Conservation (phyloP, 306 rosid genomes). For the Sindora glabra region DNA sequence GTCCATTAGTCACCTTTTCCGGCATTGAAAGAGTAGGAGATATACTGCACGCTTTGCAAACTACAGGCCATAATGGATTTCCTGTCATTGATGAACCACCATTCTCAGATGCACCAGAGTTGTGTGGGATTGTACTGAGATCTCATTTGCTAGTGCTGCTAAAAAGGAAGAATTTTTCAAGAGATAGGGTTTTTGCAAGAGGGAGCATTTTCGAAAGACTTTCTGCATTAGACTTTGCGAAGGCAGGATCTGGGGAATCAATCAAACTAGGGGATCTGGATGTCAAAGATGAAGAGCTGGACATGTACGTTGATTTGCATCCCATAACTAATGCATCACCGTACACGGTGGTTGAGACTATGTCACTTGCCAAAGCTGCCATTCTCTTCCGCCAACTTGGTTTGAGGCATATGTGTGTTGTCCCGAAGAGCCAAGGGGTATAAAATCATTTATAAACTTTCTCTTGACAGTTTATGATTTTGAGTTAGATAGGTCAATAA, state of each 20-base stretch:
- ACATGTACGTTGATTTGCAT: constrained; percentile 83
- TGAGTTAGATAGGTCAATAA: no score
- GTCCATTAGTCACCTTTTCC: constrained; percentile 60
- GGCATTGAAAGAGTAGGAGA: constrained; percentile 67
- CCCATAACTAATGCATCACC: constrained; percentile 73
- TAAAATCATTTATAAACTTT: not conserved
- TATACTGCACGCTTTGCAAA: constrained; percentile 47
- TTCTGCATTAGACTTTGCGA: constrained; percentile 60
- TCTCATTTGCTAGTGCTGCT: constrained; percentile 82
- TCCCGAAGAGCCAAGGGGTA: constrained; percentile 79
- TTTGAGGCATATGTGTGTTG: constrained; percentile 79
- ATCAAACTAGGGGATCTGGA: constrained; percentile 63
- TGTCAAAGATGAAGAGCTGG: constrained; percentile 65
- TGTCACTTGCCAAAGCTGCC: constrained; percentile 88
- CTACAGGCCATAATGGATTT: constrained; percentile 77
- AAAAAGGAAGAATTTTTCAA: constrained; percentile 50
- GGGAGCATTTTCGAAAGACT: constrained; percentile 23
- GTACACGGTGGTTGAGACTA: constrained; percentile 76
- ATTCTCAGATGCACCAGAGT: constrained; percentile 48
- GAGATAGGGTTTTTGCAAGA: constrained; percentile 25
- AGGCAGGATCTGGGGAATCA: constrained; percentile 83
- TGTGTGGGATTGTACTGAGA: constrained; percentile 79
- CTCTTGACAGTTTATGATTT: not conserved
- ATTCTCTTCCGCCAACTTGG: constrained; percentile 72
- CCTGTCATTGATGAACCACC: constrained; percentile 95